Evolutionary conservation across 192 early-diverging fungal species (phyloP).

Genomic region (Coemansia umbellata): DNA sequence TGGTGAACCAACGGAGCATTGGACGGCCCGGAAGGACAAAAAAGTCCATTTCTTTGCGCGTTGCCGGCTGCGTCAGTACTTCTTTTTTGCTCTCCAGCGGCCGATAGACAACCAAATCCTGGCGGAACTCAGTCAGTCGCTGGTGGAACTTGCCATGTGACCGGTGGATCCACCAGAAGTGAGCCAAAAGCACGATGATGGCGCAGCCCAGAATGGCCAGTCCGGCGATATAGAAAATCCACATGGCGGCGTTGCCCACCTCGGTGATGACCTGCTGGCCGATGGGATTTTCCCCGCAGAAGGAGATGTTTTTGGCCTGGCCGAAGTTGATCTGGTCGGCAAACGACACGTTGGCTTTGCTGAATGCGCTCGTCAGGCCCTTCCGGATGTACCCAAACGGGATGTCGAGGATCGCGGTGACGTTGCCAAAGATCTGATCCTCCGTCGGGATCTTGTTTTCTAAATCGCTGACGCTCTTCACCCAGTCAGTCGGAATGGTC

Average conservation of each 20-base stretch:
- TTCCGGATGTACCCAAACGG: conserved; percentile 32
- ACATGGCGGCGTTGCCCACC: conserved; percentile 9
- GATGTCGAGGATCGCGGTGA: conserved; percentile 30
- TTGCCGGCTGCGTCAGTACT: conserved; percentile 12
- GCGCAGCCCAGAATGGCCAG: conserved; percentile 21
- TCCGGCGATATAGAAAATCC: conserved; percentile 19
- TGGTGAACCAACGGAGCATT: conserved; percentile 13
- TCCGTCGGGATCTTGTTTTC: conserved; percentile 35
- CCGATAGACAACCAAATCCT: conserved; percentile 21
- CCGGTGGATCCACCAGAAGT: conserved; percentile 5
- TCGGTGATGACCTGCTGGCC: conserved; percentile 27
- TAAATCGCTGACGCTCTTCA: conserved; percentile 21
- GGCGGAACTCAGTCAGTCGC: conserved; percentile 30
- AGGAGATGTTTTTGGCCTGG: conserved; percentile 8
- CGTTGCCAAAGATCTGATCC: conserved; percentile 41
- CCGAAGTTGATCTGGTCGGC: conserved; percentile 15
- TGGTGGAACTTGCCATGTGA: conserved; percentile 2
- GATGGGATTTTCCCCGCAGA: conserved; percentile 22
- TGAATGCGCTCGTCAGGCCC: conserved; percentile 9
- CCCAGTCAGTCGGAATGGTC: conserved; percentile 35
- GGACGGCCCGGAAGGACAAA: conserved; percentile 33
- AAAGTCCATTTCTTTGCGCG: conserved; percentile 38
- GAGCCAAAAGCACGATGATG: conserved; percentile 1
- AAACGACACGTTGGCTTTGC: conserved; percentile 13
- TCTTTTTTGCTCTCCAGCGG: conserved; percentile 9